These are phyloP conservation scores for Helicostylum pulchrum DNA, from an alignment of 192 early-diverging fungal genomes.

Conservation along the genomic window DNA sequence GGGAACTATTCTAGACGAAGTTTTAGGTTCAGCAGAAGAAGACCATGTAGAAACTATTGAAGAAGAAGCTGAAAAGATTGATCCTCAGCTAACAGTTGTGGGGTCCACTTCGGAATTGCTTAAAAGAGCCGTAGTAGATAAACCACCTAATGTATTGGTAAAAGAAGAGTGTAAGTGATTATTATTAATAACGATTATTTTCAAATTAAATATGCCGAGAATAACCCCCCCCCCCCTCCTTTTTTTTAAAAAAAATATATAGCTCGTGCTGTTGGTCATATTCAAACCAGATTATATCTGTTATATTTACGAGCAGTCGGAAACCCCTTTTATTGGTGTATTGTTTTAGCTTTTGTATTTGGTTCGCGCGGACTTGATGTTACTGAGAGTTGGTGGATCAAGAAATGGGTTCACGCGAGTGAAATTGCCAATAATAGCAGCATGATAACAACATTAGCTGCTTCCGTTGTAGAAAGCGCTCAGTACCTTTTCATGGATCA, in stretches of 20 bases:
- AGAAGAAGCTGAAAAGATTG: conserved; percentile 11
- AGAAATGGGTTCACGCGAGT: conserved; percentile 48
- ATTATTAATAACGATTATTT: neutral
- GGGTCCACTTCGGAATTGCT: too few species aligned
- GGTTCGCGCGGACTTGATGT: conserved; percentile 47
- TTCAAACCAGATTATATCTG: conserved; percentile 70
- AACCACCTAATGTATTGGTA: conserved; percentile 36
- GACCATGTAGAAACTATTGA: conserved; percentile 22
- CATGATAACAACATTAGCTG: neutral
- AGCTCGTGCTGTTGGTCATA: conserved; percentile 71
- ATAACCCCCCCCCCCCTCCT: too few species aligned
- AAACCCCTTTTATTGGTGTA: conserved; percentile 55
- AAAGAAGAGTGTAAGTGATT: conserved; percentile 42
- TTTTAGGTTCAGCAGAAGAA: neutral
- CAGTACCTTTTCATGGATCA: conserved; percentile 1
- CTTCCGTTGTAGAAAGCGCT: conserved; percentile 3
- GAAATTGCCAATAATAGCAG: conserved; percentile 1
- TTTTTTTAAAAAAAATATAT: neutral
- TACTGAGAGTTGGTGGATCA: conserved; percentile 62
- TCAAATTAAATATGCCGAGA: neutral
- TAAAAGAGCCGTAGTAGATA: conserved; percentile 1
- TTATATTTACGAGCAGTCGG: conserved; percentile 73
- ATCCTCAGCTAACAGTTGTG: neutral
- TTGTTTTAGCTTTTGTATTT: conserved; percentile 41
- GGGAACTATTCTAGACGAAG: conserved; percentile 28